phyloP scores from a whole-genome alignment of 495 filamentous ascomycete species.

The Elaphomyces granulatus region DNA sequence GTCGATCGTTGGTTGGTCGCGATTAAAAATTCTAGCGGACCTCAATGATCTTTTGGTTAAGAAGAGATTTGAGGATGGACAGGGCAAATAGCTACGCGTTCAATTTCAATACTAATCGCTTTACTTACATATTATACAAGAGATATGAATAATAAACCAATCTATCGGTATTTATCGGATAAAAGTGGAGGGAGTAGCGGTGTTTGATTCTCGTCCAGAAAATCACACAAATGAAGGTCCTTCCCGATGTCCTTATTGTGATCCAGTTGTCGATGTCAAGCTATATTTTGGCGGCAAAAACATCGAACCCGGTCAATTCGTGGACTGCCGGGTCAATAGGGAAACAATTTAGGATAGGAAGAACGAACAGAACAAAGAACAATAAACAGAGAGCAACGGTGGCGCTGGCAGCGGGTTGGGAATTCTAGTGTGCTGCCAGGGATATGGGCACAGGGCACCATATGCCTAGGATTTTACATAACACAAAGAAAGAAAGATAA shows the following conservation, averaged over 20 bases:
- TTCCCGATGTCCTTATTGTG: conserved; percentile 82
- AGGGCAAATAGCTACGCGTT: conserved; percentile 40
- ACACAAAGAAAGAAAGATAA: too few species aligned
- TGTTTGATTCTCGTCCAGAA: conserved; percentile 67
- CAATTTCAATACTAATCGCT: too few species aligned
- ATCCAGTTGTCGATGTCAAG: conserved; percentile 63
- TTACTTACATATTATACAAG: too few species aligned
- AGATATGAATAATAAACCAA: conserved; percentile 90
- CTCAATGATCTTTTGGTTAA: conserved; percentile 94
- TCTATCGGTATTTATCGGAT: conserved; percentile 85
- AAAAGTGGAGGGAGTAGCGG: conserved; percentile 73
- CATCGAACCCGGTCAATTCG: conserved; percentile 60
- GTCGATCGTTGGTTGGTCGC: too few species aligned
- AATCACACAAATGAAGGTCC: conserved; percentile 72
- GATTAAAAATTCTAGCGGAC: conserved; percentile 78
- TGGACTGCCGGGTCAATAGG: conserved; percentile 56
- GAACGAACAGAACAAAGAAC: too few species aligned
- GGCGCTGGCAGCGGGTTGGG: too few species aligned
- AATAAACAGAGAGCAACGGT: too few species aligned
- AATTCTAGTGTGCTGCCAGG: too few species aligned
- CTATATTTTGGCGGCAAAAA: conserved; percentile 57
- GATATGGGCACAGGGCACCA: too few species aligned
- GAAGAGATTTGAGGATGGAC: conserved; percentile 85
- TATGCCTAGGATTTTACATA: too few species aligned
- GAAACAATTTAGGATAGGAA: too few species aligned